Base-by-base conservation (phyloP, 768 basidiomycete species). In the Rhodotorula toruloides region DNA sequence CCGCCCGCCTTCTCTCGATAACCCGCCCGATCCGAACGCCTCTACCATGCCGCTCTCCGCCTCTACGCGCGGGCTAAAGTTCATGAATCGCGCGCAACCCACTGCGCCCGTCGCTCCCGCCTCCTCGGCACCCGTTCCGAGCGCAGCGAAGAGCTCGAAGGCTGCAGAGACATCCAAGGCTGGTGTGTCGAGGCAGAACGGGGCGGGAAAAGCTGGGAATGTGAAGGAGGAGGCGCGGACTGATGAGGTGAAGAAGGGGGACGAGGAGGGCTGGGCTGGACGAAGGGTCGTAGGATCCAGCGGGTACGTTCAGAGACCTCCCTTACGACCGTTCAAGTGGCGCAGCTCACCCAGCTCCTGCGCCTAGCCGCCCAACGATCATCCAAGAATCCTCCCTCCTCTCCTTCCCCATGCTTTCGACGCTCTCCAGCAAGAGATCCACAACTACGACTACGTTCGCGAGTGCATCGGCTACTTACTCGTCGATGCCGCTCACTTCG, bases 51-150 rank as follows among this genome's bases (percentile, higher is more conserved):
- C n/a, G n/a, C n/a, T n/a, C n/a, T n/a, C n/a, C n/a, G n/a, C n/a
- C n/a, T n/a, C n/a, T n/a, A 71, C 70, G 1, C 54, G 63, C 19
- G 65, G 65, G 2, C 70, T 71, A 58, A 67, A 67, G 54, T 71
- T 71, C 55, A 71, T 71, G 61, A 60, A 59, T 42, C 46, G 67
- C 32, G n/a, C 42, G 0, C 14, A 22, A 2, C 61, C 67, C 11
- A 22, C 48, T 31, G 6, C 2, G 25, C 13, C 40, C 10, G 8
- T 47, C 29, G 44, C 42, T 13, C 13, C 57, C n/a, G 13, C 49
- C 1, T 17, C 39, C n/a, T 42, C 54, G 29, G 10, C 54, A 8
- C 37, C 22, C 2, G 25, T 17, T 17, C 37, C n/a, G 17, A 43
- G 22, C 42, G 42, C 42, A 5, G 16, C 4, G 17, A 43, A 43